These are phyloP conservation scores for Clitopilus passeckerianus DNA, from an alignment of 768 basidiomycete species.

Conservation along the genomic window DNA sequence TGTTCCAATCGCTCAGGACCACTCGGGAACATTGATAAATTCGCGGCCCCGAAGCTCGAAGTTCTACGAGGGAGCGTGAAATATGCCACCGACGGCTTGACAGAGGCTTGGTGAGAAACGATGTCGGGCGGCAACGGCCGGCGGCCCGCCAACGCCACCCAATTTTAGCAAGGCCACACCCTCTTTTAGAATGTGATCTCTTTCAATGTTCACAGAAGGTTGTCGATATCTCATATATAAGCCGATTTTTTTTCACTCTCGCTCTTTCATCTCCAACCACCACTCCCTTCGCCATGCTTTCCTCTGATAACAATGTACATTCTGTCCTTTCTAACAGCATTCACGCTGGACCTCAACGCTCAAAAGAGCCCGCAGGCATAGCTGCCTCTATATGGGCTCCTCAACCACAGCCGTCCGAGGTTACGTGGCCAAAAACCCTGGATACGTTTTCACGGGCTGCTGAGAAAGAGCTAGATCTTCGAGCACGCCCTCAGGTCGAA, in stretches of 20 bases:
- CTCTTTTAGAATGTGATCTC: background rate
- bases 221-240: background rate
- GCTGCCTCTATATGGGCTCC: conserved; percentile 79
- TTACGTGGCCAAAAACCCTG: conserved; percentile 64
- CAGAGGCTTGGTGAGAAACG: background rate
- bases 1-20: background rate
- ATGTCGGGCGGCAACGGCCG: background rate
- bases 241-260: background rate
- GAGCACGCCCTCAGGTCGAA: conserved; percentile 17
- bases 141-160: background rate
- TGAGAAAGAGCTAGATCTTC: conserved; percentile 31
- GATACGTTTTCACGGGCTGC: conserved; percentile 55
- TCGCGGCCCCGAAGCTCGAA: background rate
- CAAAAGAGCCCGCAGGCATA: conserved; percentile 32
- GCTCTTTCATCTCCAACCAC: background rate
- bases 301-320: conserved; percentile 26
- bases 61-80: background rate
- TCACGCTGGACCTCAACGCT: conserved; percentile 29
- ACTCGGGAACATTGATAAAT: background rate
- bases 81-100: background rate
- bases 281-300: conserved; percentile 22
- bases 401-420: conserved; percentile 63
- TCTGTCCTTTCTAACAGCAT: conserved; percentile 33
- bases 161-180: background rate
- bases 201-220: background rate